Evolutionary conservation across 768 basidiomycete species (phyloP).

Genomic region (Phlebiopsis gigantea): DNA sequence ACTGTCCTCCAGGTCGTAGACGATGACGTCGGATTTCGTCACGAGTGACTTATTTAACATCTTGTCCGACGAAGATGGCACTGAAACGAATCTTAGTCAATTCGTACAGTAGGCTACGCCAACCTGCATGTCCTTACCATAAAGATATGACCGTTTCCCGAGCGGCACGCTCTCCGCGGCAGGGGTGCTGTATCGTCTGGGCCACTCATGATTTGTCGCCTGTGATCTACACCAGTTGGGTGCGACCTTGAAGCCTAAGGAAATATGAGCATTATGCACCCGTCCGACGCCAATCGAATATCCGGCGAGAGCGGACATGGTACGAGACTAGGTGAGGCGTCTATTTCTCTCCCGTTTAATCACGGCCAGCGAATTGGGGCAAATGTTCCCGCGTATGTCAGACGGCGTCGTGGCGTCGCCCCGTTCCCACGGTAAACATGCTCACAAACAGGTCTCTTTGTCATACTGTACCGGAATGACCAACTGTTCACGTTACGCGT

Average conservation of each 20-base stretch:
- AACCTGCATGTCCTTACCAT: conserved; percentile 32
- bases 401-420: too few species aligned
- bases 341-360: too few species aligned
- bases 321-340: neutral
- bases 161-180: neutral
- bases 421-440: too few species aligned
- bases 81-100: conserved; percentile 28
- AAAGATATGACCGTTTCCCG: conserved; percentile 54
- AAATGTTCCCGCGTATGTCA: too few species aligned
- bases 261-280: neutral
- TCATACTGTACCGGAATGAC: too few species aligned
- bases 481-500: too few species aligned
- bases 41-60: conserved; percentile 78
- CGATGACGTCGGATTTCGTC: conserved; percentile 63
- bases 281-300: neutral
- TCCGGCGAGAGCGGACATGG: neutral
- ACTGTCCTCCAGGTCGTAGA: conserved; percentile 89
- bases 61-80: conserved; percentile 73
- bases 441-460: too few species aligned
- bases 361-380: too few species aligned
- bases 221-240: neutral
- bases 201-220: neutral
- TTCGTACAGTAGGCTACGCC: neutral
- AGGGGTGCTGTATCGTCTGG: conserved; percentile 4
- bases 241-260: neutral